Evolutionary conservation across 2,329 filamentous ascomycete genomes (phyloP).

Genomic region (Ascochyta koolunga): DNA sequence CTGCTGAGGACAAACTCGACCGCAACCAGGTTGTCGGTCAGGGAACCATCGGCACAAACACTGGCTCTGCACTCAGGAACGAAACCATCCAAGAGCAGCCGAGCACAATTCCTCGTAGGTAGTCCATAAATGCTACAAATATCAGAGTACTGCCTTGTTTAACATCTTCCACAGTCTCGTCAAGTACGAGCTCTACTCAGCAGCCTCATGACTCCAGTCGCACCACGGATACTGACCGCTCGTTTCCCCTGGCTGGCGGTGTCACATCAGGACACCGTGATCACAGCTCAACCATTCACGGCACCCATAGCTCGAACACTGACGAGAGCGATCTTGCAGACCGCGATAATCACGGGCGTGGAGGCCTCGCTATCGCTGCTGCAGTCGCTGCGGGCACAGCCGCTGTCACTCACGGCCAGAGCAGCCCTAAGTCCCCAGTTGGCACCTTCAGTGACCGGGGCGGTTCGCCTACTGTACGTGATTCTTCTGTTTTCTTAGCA

Average conservation of each 20-base stretch:
- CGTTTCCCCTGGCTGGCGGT: conserved; percentile 47
- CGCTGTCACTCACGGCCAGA: not conserved
- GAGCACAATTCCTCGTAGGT: conserved; percentile 27
- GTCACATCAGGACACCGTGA: conserved; percentile 21
- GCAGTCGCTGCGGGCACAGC: conserved; percentile 18
- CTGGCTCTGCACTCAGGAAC: conserved; percentile 9
- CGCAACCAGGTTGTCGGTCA: conserved; percentile 26
- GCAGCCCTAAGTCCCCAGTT: not conserved
- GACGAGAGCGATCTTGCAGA: conserved; percentile 24
- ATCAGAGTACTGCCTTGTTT: not conserved
- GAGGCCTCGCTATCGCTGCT: conserved; percentile 40
- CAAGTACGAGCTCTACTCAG: conserved; percentile 7
- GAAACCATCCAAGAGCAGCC: conserved; percentile 8
- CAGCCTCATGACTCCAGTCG: conserved; percentile 16
- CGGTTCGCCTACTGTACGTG: conserved; percentile 4
- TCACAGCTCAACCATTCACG: not conserved
- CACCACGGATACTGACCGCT: conserved; percentile 33
- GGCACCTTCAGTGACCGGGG: not conserved
- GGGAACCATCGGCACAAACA: conserved; percentile 20
- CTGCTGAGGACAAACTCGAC: conserved; percentile 17
- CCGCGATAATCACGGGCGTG: conserved; percentile 28
- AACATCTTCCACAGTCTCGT: not conserved
- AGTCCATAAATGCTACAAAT: conserved; percentile 2
- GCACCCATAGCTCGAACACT: too few species aligned
- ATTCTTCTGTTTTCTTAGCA: not conserved